Conservation (phyloP, 2,329 filamentous ascomycete genomes). For the Calonectria montana region DNA sequence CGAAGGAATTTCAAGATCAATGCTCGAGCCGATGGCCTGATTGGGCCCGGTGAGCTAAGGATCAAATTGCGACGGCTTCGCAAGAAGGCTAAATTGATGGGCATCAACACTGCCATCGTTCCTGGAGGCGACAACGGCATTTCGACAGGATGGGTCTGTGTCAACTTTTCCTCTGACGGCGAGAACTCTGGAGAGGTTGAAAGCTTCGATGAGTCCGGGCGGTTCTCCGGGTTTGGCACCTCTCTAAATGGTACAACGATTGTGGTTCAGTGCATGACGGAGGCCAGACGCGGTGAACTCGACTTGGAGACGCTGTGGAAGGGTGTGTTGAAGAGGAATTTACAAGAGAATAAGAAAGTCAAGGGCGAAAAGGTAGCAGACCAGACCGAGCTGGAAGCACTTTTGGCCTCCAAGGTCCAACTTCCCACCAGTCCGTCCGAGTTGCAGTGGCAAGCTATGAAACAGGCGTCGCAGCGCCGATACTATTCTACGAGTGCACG, state of each 20-base stretch:
- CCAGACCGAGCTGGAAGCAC: slow-evolving; percentile 42
- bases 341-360: slow-evolving; percentile 46
- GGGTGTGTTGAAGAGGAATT: slow-evolving; percentile 51
- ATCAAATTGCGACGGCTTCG: slow-evolving; percentile 84
- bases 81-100: slow-evolving; percentile 83
- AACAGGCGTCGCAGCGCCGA: slow-evolving; percentile 48
- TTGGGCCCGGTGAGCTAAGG: slow-evolving; percentile 92
- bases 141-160: slow-evolving; percentile 94
- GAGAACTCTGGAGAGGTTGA: slow-evolving; percentile 60
- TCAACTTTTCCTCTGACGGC: slow-evolving; percentile 82
- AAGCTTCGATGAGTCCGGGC: slow-evolving; percentile 60
- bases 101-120: slow-evolving; percentile 74
- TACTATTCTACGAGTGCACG: slow-evolving; percentile 48
- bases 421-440: slow-evolving; percentile 44
- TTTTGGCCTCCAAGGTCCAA: slow-evolving; percentile 49
- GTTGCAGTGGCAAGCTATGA: slow-evolving; percentile 50
- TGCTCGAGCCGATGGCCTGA: slow-evolving; percentile 85
- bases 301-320: slow-evolving; percentile 66
- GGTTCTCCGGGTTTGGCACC: slow-evolving; percentile 82
- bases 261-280: slow-evolving; percentile 69
- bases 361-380: slow-evolving; percentile 40
- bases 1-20: slow-evolving; percentile 77
- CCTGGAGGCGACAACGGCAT: slow-evolving; percentile 84
- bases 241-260: slow-evolving; percentile 61
- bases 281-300: slow-evolving; percentile 62